Conservation (phyloP, 192 early-diverging fungal genomes). For the Rhizophagus clarus region DNA sequence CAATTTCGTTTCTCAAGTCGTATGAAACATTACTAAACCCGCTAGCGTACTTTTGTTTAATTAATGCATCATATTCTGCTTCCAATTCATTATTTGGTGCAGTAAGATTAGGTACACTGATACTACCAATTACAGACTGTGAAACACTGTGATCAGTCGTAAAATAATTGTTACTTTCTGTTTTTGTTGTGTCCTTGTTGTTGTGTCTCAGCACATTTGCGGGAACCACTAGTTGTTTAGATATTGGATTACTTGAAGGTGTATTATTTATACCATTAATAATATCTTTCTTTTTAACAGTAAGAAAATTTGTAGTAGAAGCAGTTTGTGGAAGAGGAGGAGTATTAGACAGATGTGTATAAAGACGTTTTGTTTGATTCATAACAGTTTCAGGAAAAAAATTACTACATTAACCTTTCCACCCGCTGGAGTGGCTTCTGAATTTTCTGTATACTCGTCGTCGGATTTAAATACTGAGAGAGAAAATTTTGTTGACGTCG, state of each 20-base stretch:
- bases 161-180: constrained; percentile 8
- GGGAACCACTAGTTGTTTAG: constrained; percentile 8
- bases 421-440: background rate
- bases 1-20: background rate
- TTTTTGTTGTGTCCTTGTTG: background rate
- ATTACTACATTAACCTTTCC: background rate
- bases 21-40: background rate
- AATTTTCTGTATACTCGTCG: background rate
- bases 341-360: background rate
- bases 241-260: background rate
- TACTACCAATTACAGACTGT: constrained; percentile 5
- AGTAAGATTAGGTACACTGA: constrained; percentile 21
- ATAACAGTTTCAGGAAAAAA: background rate
- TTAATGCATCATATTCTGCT: constrained; percentile 21
- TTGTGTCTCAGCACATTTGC: background rate
- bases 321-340: background rate
- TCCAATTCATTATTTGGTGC: constrained; percentile 6
- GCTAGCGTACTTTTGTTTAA: background rate
- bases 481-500: background rate
- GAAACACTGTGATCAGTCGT: constrained; percentile 4
- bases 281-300: constrained; percentile 23
- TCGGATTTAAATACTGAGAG: background rate
- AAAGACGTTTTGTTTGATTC: background rate
- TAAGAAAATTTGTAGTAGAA: background rate
- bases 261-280: background rate